Base-by-base conservation (phyloP, 2,329 filamentous ascomycete genomes). In the Zalaria obscura region DNA sequence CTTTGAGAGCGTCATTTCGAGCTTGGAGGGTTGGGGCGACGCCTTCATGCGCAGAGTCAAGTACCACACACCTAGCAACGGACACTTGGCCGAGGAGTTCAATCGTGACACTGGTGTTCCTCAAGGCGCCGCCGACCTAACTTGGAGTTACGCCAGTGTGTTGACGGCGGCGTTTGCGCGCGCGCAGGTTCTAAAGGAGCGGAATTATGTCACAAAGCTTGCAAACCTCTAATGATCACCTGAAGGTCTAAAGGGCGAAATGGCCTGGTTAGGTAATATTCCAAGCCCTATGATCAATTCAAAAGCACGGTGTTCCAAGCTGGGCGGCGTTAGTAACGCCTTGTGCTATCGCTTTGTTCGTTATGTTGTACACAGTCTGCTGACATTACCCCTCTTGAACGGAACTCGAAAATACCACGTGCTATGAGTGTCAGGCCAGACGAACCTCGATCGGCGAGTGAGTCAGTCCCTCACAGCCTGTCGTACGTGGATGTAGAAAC, bases 11-110 rank as follows among this genome's bases (percentile, higher is more conserved):
- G 48, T 50, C 10, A 49, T 56, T 28, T 45, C 43, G 5, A 48
- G 51, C 8, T 35, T 59, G 25, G 43, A 56, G 28, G 55, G 55
- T 27, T 60, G 55, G 55, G 57, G 52, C 31, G 57, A 60, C 45
- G 56, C 55, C 1, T 59, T 57, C 41, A 50, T 59, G 46, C 50
- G 55, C 4, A 50, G 52, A 3, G 45, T 58, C 38, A 58, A 59
- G 46, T 52, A 51, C 38, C 54, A 58, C 36, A 53, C 52, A 3
- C 55, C 55, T 1, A 41, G 45, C 3, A 47, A 51, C 37, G 51
- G 53, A 3, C 46, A 49, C 25, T 39, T 59, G 27, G 35, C 52
- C 0, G 56, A 60, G 42, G 52, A 60, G 48, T 58, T 51, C 43
- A 53, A 59, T 37, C 47, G 56, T 2, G 46, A 52, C 25, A 49